Conservation (phyloP, 2,329 filamentous ascomycete species). For the Pseudogymnoascus sp. region DNA sequence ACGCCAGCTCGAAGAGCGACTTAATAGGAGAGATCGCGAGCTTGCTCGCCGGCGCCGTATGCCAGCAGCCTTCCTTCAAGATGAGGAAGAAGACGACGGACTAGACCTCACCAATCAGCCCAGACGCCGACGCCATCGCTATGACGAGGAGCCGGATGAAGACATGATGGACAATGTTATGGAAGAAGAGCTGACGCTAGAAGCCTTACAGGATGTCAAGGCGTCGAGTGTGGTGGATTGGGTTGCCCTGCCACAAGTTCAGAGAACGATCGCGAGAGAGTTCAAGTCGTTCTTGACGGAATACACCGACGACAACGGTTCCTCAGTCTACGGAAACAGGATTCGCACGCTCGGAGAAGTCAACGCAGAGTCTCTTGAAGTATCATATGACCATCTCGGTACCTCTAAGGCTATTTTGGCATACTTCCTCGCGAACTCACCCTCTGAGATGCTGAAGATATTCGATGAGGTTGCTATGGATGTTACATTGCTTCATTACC, state of each 20-base stretch:
- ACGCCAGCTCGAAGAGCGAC: slow-evolving; percentile 60
- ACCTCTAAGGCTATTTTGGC: slow-evolving; percentile 87
- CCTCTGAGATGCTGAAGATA: slow-evolving; percentile 87
- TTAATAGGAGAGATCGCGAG: slow-evolving; percentile 67
- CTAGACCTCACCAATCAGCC: slow-evolving; percentile 80
- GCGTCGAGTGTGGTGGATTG: slow-evolving; percentile 89
- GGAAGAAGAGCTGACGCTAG: slow-evolving; percentile 88
- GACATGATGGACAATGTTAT: slow-evolving; percentile 89
- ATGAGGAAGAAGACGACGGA: slow-evolving; percentile 77
- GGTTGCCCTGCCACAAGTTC: slow-evolving; percentile 82
- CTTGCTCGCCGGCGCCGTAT: slow-evolving; percentile 57
- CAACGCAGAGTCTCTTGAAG: slow-evolving; percentile 91
- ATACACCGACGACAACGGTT: slow-evolving; percentile 80
- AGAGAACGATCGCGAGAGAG: slow-evolving; percentile 87
- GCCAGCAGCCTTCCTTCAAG: slow-evolving; percentile 64
- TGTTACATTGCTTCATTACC: slow-evolving; percentile 89
- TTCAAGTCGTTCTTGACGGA: slow-evolving; percentile 97
- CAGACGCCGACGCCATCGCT: slow-evolving; percentile 74
- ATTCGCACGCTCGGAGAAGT: slow-evolving; percentile 94
- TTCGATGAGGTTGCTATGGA: slow-evolving; percentile 98
- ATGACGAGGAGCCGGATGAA: slow-evolving; percentile 90
- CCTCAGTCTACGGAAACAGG: slow-evolving; percentile 88
- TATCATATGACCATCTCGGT: slow-evolving; percentile 88
- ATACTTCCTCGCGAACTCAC: slow-evolving; percentile 92
- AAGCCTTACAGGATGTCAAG: slow-evolving; percentile 87